Base-by-base conservation (phyloP, 768 basidiomycete species). In the Phlebiopsis flavidoalba region DNA sequence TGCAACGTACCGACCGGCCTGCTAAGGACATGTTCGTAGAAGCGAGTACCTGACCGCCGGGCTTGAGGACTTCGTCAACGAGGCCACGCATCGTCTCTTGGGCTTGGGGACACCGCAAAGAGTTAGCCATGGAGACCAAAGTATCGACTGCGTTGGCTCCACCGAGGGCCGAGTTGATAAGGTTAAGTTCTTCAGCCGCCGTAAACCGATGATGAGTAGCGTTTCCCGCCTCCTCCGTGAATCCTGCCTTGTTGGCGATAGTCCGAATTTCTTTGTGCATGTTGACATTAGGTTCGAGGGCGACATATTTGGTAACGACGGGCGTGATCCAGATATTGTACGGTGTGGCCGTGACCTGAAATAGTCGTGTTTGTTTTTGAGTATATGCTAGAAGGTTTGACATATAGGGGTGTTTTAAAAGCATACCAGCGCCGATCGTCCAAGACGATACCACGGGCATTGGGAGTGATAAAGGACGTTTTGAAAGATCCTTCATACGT, bases 361-460 rank as follows among this genome's bases (percentile, higher is more conserved):
- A 21, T 11, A 12, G 6, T 49, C n/a, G n/a, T n/a, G n/a, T 15
- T 49, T n/a, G 48, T 49, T 26, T 15, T 19, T 49, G 48, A 49
- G 19, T 3, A 19, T 11, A 10, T 15, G 19, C 3, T 49, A 26
- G 5, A 31, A 49, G 17, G 3, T 6, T 15, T 21, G 24, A 4
- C 40, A n/a, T 11, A 26, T 21, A 19, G 24, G 48, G 12, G 24
- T n/a, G n/a, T n/a, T n/a, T n/a, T n/a, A n/a, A 8, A 49, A 3
- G 57, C 75, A 58, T 60, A 85, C 87, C 87, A 65, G 87, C 86
- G 3, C 88, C 88, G 15, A 89, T 59, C n/a, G 60, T 90, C 89
- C 24, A 90, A 76, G 0, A 90, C 85, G 3, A 81, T 74, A 1
- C 89, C 88, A 8, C 72, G 62, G 0, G 88, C 86, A 58, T 85